Evolutionary conservation across 805 yeast species (phyloP).

Genomic region (Starmera dryadoides): DNA sequence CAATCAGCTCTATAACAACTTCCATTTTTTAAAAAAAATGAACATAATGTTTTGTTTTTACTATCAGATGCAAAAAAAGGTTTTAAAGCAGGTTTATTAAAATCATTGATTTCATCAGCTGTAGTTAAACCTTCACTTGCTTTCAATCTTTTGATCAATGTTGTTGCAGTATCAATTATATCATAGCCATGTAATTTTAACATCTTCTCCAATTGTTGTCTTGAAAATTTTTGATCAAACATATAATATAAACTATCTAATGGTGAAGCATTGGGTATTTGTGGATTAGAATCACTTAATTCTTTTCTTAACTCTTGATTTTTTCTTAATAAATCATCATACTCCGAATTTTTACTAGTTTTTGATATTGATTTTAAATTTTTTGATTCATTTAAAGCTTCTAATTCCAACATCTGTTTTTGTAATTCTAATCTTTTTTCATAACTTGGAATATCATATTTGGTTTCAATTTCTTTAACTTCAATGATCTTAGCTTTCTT

Average conservation of each 20-base stretch:
- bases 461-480: constrained; percentile 10
- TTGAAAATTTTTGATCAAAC: constrained; percentile 24
- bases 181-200: constrained; percentile 30
- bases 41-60: constrained; percentile 24
- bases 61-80: constrained; percentile 6
- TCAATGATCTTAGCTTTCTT: constrained; percentile 14
- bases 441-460: constrained; percentile 17
- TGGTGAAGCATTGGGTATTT: constrained; percentile 20
- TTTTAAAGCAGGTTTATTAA: neutral
- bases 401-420: constrained; percentile 14
- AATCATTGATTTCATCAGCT: too few relatives aligned
- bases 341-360: constrained; percentile 5
- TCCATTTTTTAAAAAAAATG: constrained; percentile 34
- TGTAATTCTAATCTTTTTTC: constrained; percentile 20
- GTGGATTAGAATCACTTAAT: constrained; percentile 10
- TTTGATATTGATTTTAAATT: neutral
- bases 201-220: constrained; percentile 27
- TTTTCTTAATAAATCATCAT: constrained; percentile 11
- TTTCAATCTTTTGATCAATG: constrained; percentile 15
- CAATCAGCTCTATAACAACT: constrained; percentile 37
- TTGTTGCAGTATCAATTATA: constrained; percentile 19
- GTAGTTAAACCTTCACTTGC: neutral
- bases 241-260: constrained; percentile 27
- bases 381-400: constrained; percentile 5
- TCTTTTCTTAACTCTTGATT: constrained; percentile 13